Base-by-base conservation (phyloP, 2,329 filamentous ascomycete genomes). In the Pseudocercospora vitis region DNA sequence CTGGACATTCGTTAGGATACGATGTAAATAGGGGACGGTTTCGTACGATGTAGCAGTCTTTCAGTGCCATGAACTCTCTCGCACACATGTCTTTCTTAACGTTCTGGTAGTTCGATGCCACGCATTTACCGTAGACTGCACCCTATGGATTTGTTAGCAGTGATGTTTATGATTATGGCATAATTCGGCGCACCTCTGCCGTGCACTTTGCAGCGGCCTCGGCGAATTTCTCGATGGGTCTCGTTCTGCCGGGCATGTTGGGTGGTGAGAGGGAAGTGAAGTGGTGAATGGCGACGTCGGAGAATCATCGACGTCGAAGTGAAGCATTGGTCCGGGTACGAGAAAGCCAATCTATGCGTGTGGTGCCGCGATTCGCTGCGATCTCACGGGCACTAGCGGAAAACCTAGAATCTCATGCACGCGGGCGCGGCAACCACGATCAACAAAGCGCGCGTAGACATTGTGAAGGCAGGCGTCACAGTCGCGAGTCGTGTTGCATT, bases 71-170 rank as follows among this genome's bases (percentile, higher is more conserved):
- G 63, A 99, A 97, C 68, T 96, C 91, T 53, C 83, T 84, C 3
- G 80, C 79, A 68, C 94, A 99, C 78, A 94, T 94, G 68, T 96
- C 89, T 69, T 95, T 95, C 64, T 91, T 82, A 2, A 96, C 83
- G 3, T 90, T 83, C 68, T 92, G 92, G 74, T 95, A 97, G 68
- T 97, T 92, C 32, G 84, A 83, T 47, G 92, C 81, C 60, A 99
- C 85, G 70, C 94, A 99, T 77, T 91, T 91, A 62, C 92, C 94
- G 68, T 97, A 99, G 9, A 82, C 78, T 2, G 89, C 80, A 48
- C 89, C 87, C 42, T 45, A n/a, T n/a, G n/a, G n/a, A n/a, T 14
- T 92, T 97, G 19, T 8, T 19, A 21, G 59, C 44, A 54, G 53
- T 54, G 11, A 18, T 8, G 37, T n/a, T 18, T 7, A 14, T 26